These are phyloP conservation scores for Aspergillus candidus DNA, from an alignment of 2,329 filamentous ascomycete genomes.

Conservation along the genomic window DNA sequence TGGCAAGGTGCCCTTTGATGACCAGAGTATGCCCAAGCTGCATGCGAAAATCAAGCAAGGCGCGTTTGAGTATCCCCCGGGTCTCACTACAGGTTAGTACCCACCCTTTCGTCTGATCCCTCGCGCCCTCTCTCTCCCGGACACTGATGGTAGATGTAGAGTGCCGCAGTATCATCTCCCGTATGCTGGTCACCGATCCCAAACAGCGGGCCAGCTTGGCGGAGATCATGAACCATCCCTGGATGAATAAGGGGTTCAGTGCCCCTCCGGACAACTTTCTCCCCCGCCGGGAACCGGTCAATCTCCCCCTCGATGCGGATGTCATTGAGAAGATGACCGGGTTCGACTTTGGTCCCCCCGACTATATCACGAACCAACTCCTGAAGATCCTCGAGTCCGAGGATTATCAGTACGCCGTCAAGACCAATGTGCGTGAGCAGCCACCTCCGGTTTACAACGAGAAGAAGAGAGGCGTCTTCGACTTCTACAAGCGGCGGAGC, in stretches of 20 bases:
- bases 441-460: slow-evolving; percentile 56
- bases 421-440: slow-evolving; percentile 63
- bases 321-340: slow-evolving; percentile 93
- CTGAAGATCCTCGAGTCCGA: slow-evolving; percentile 85
- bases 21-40: slow-evolving; percentile 96
- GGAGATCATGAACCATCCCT: slow-evolving; percentile 91
- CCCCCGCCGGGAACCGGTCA: slow-evolving; percentile 75
- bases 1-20: slow-evolving; percentile 96
- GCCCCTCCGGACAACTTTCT: slow-evolving; percentile 84
- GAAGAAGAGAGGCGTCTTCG: slow-evolving; percentile 84
- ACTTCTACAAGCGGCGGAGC: slow-evolving; percentile 93
- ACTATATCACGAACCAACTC: slow-evolving; percentile 75
- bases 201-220: slow-evolving; percentile 76
- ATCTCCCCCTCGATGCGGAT: slow-evolving; percentile 72
- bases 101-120: background rate
- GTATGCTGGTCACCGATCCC: slow-evolving; percentile 94
- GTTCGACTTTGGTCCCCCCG: slow-evolving; percentile 89
- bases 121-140: slow-evolving; percentile 4
- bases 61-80: slow-evolving; percentile 88
- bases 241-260: slow-evolving; percentile 90
- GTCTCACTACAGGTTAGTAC: slow-evolving; percentile 75
- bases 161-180: slow-evolving; percentile 84
- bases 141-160: slow-evolving; percentile 54
- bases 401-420: slow-evolving; percentile 84
- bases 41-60: slow-evolving; percentile 99